These are phyloP conservation scores for Scedosporium aurantiacum DNA, from an alignment of 2,329 filamentous ascomycete genomes.

Conservation along the genomic window DNA sequence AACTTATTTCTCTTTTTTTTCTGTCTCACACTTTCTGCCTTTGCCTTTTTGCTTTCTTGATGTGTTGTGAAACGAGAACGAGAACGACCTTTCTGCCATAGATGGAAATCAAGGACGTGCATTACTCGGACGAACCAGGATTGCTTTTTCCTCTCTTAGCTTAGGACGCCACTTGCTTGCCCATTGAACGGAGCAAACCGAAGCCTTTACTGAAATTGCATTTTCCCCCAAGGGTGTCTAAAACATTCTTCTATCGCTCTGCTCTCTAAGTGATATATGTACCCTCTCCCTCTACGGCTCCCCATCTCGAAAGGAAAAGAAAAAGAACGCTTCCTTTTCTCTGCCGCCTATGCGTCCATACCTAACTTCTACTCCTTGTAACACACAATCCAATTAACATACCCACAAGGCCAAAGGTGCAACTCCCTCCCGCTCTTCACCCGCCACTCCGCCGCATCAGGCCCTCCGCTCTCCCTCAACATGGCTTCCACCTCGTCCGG, in stretches of 20 bases:
- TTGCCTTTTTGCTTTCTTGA: background rate
- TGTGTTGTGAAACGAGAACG: no score
- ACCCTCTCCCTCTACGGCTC: no score
- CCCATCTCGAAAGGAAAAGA: no score
- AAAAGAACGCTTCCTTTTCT: background rate
- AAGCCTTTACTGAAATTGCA: background rate
- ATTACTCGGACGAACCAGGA: background rate
- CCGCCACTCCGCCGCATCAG: constrained; percentile 31
- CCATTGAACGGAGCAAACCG: background rate
- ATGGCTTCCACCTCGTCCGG: constrained; percentile 52
- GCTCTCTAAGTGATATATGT: no score
- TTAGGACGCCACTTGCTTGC: background rate
- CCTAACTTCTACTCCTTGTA: constrained; percentile 20
- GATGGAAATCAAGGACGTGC: background rate
- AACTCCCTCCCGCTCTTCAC: constrained; percentile 33
- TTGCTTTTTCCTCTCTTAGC: background rate
- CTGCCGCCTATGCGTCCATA: background rate
- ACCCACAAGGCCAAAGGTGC: constrained; percentile 40
- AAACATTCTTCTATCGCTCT: no score
- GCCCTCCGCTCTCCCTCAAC: constrained; percentile 34
- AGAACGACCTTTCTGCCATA: background rate
- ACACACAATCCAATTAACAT: constrained; percentile 41
- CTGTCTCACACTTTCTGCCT: background rate
- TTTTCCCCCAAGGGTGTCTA: background rate
- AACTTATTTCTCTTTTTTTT: constrained; percentile 2